Base-by-base conservation (phyloP, 176 grass and related monocot species). In the Aegilops speltoides region DNA sequence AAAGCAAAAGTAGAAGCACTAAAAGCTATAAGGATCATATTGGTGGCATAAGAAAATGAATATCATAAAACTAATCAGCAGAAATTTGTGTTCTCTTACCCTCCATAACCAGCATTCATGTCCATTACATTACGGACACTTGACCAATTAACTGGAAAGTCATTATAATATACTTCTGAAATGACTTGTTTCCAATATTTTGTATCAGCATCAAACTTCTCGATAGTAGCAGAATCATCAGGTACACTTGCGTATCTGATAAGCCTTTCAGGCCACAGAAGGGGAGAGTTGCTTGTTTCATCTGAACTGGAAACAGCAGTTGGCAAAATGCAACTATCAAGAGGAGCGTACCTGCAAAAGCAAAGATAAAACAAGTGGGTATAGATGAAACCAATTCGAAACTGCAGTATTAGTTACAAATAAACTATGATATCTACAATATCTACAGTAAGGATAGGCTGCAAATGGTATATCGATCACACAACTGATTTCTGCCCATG, bases 81-180 rank as follows among this genome's bases (percentile, higher is more conserved):
- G 15, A 90, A 79, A 73, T 7, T 36, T 8, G 1, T 78, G 25
- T 85, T 79, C 11, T 24, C 86, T 90, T 99, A 99, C 94, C 90
- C 94, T 86, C 97, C 97, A 90, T 77, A 94, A 66, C 94, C 90
- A 87, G 97, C 88, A 93, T 94, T 96, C 94, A 99, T 91, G 84
- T 96, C 97, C 90, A 99, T 96, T 24, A 98, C 84, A 85, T 98
- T 95, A 61, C 91, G 89, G 8, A 93, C 85, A 31, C 78, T 91
- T 48, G 94, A 93, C 97, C 97, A 99, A 85, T 93, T 91, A 85
- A 99, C 80, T 81, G 79, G 88, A 74, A 96, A 68, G 63, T 93
- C 86, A 68, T 34, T 90, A 73, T 88, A 80, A 82, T 91, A 91
- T 83, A 90, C 31, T 61, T 94, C 87, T 46, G 59, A 84, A 89